phyloP scores from a whole-genome alignment of 805 yeast species.

The Yamadazyma sp. region DNA sequence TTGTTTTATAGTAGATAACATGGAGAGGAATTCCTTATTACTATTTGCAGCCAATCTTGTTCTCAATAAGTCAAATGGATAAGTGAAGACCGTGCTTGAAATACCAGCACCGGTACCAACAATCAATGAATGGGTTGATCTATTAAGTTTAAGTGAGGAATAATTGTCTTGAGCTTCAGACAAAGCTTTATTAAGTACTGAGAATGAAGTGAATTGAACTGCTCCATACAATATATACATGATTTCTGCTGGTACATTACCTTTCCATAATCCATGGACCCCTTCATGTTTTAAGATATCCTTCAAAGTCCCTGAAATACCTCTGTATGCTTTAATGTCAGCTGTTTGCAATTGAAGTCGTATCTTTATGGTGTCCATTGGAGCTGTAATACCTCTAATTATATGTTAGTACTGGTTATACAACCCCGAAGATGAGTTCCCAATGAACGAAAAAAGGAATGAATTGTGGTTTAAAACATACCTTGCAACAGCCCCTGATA shows the following conservation, averaged over 20 bases:
- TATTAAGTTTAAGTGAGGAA: constrained; percentile 22
- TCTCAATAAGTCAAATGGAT: constrained; percentile 87
- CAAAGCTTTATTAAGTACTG: constrained; percentile 49
- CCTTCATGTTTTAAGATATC: constrained; percentile 64
- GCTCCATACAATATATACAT: constrained; percentile 87
- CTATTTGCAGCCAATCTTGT: constrained; percentile 78
- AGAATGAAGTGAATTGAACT: constrained; percentile 73
- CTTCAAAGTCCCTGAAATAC: constrained; percentile 35
- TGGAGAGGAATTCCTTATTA: constrained; percentile 33
- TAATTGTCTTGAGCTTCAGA: constrained; percentile 21
- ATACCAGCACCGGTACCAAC: constrained; percentile 81
- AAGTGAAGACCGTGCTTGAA: constrained; percentile 67
- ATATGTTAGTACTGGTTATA: constrained; percentile 16
- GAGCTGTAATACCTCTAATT: constrained; percentile 61
- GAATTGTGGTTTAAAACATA: too few species aligned
- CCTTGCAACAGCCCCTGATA: constrained; percentile 59
- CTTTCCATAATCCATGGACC: constrained; percentile 83
- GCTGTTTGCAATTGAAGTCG: constrained; percentile 59
- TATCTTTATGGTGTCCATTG: constrained; percentile 76
- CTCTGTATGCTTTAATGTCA: constrained; percentile 13
- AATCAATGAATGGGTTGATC: constrained; percentile 43
- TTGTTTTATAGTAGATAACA: constrained; percentile 20
- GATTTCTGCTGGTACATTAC: constrained; percentile 87
- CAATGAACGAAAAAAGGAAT: neutral
- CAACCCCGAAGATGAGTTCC: neutral